Percentiles rank a stretch among this genome's conserved stretches.
Evolutionary conservation across 2,329 filamentous ascomycete genomes (phyloP).

Genomic region (Paecilomyces formosus): DNA sequence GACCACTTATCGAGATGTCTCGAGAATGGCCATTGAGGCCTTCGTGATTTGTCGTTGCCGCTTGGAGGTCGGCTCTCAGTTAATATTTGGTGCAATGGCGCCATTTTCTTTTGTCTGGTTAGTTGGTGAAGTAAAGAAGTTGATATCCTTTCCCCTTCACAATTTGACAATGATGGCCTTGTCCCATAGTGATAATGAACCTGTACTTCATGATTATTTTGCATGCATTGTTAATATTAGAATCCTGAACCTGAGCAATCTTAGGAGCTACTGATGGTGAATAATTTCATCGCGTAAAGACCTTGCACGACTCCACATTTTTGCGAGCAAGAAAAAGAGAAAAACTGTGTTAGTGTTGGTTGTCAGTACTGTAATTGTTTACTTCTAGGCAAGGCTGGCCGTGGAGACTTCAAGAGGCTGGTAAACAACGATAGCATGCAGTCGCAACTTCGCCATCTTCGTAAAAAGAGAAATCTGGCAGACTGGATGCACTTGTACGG

Average conservation of each 20-base stretch:
- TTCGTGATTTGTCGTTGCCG: neutral
- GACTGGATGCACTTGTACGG: neutral
- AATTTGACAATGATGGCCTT: neutral
- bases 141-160: neutral
- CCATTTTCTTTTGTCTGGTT: neutral
- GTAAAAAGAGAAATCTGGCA: neutral
- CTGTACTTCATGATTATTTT: neutral
- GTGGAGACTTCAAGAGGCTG: too few species aligned
- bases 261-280: neutral
- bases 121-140: neutral
- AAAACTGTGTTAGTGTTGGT: too few species aligned
- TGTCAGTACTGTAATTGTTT: too few species aligned
- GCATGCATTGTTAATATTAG: neutral
- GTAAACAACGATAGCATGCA: neutral
- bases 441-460: neutral
- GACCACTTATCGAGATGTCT: conserved; percentile 6
- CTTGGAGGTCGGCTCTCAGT: neutral
- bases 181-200: neutral
- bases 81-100: neutral
- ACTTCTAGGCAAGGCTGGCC: too few species aligned
- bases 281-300: neutral
- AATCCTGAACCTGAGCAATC: neutral
- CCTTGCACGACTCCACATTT: too few species aligned
- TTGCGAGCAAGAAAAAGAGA: too few species aligned
- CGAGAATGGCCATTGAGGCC: neutral